Conservation (phyloP, 305 asterid genomes). For the Fraxinus baroniana region DNA sequence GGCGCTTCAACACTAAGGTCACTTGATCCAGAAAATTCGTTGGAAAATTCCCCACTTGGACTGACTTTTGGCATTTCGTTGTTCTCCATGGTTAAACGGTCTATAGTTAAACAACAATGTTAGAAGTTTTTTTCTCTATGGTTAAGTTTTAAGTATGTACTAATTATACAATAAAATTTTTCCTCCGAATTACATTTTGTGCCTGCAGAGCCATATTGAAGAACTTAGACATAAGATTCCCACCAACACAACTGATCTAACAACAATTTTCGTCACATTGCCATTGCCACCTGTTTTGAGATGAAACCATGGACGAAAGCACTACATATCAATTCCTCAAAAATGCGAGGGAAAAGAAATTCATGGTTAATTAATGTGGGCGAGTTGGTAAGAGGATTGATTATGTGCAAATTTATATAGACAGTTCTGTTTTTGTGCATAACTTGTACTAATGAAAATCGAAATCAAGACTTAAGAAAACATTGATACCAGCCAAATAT, state of each 20-base stretch:
- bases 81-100: conserved; percentile 18
- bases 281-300: conserved; percentile 33
- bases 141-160: neutral
- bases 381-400: neutral
- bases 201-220: conserved; percentile 40
- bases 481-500: neutral
- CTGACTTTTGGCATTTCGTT: conserved; percentile 27
- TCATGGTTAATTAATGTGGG: neutral
- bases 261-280: conserved; percentile 23
- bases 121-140: neutral
- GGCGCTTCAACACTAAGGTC: conserved; percentile 24
- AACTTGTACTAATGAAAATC: neutral
- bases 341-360: neutral
- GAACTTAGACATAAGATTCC: conserved; percentile 36
- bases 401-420: too few species aligned
- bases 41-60: too few species aligned
- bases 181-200: conserved; percentile 39
- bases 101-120: conserved; percentile 29
- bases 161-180: conserved; percentile 3
- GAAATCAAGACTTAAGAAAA: neutral
- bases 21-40: too few species aligned
- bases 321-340: neutral
- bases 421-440: neutral
- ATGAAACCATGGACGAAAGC: neutral
- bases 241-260: conserved; percentile 29